These are phyloP conservation scores for Neurospora intermedia DNA, from an alignment of 495 filamentous ascomycete genomes.

Conservation along the genomic window DNA sequence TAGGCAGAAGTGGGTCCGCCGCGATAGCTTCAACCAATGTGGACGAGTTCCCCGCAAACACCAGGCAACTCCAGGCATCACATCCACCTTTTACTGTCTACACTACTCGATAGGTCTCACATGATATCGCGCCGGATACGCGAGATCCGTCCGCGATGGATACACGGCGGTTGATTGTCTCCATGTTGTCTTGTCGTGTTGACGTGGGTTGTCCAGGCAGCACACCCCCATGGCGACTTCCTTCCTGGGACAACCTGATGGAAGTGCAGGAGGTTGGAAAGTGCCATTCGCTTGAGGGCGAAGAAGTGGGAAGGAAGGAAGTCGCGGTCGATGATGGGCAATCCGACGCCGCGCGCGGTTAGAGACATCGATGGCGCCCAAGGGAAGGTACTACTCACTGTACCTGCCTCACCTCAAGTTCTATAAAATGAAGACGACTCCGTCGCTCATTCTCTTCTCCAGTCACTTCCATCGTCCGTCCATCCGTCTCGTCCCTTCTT, in stretches of 20 bases:
- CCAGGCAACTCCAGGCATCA: background rate
- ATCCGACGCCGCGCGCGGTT: background rate
- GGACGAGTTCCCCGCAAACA: background rate
- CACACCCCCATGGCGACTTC: background rate
- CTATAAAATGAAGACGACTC: background rate
- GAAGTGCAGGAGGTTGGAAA: too few species aligned
- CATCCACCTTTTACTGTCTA: background rate
- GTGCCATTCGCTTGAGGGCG: too few species aligned
- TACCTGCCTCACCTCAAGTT: background rate
- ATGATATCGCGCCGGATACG: background rate
- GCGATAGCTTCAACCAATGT: background rate
- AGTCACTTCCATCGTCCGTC: background rate
- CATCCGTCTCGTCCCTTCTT: background rate
- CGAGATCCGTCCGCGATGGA: background rate
- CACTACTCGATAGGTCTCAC: background rate
- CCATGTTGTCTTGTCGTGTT: background rate
- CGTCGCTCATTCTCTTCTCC: background rate
- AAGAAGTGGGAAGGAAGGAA: background rate
- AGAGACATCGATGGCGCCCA: background rate
- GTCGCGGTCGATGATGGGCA: background rate
- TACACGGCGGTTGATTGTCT: background rate
- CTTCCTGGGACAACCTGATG: too few species aligned
- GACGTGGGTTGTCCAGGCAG: background rate
- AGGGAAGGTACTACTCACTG: background rate
- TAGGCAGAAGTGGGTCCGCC: background rate